phyloP scores from a whole-genome alignment of 305 asterid species.

The Solanum hybrid region DNA sequence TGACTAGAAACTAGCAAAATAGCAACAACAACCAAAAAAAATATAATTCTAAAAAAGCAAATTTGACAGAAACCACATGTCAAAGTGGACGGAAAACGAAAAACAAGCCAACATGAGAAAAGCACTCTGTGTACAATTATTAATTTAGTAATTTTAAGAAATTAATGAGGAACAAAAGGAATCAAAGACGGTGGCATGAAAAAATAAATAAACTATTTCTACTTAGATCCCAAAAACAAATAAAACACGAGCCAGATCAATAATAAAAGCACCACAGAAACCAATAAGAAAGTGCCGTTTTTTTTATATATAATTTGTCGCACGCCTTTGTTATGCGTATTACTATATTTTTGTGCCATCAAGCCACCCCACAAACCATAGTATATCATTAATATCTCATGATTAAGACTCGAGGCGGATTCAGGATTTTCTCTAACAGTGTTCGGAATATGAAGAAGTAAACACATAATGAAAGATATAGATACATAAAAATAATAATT shows the following conservation, averaged over 20 bases:
- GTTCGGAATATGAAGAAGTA: not conserved
- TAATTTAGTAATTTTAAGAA: not conserved
- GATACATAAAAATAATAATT: not conserved
- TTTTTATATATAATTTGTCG: not conserved
- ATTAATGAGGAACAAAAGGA: not conserved
- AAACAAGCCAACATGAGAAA: not conserved
- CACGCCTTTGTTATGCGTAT: not conserved
- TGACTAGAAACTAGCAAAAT: not conserved
- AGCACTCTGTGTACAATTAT: not conserved
- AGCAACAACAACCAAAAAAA: not conserved
- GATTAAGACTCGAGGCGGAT: not conserved
- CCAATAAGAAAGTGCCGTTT: not conserved
- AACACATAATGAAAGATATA: not conserved
- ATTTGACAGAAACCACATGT: not conserved
- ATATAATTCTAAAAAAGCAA: not conserved
- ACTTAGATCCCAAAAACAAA: not conserved
- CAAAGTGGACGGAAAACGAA: not conserved
- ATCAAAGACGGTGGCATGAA: not conserved
- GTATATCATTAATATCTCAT: not conserved
- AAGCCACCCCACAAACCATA: not conserved
- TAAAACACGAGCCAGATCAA: not conserved
- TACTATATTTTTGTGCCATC: not conserved
- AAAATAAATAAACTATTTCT: not conserved
- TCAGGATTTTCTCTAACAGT: fast-evolving
- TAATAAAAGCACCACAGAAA: not conserved